A percentile compares a stretch with the other conserved stretches of the same genome.
phyloP scores from a whole-genome alignment of 2,329 filamentous ascomycete genomes.

The Neofusicoccum ribis region DNA sequence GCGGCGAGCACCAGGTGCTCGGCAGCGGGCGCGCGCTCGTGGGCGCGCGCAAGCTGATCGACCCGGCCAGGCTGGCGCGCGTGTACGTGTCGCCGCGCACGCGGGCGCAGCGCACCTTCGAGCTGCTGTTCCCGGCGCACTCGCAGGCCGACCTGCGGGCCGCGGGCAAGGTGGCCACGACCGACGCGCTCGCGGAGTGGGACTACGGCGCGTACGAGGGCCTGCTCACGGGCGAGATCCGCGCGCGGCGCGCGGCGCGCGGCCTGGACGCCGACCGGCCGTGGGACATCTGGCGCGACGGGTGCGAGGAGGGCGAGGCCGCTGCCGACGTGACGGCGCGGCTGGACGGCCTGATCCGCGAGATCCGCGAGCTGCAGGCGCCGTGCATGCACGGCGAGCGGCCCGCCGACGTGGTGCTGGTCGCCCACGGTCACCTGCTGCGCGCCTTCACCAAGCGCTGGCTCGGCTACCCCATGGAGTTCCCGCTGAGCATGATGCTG shows the following conservation, averaged over 20 bases:
- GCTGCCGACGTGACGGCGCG: conserved; percentile 69
- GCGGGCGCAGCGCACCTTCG: conserved; percentile 51
- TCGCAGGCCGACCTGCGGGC: not conserved
- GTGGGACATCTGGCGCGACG: conserved; percentile 91
- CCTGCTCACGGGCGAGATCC: conserved; percentile 70
- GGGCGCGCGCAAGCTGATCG: conserved; percentile 53
- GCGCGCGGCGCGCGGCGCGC: conserved; percentile 54
- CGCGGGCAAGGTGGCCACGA: conserved; percentile 57
- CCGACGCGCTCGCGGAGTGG: conserved; percentile 77
- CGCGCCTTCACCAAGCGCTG: conserved; percentile 83
- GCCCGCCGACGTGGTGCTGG: conserved; percentile 68
- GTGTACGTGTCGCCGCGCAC: conserved; percentile 54
- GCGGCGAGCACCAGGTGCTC: conserved; percentile 41
- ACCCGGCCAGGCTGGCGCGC: conserved; percentile 49
- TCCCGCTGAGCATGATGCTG: conserved; percentile 71
- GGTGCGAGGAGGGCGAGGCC: conserved; percentile 81
- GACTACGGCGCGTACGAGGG: conserved; percentile 88
- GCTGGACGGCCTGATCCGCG: conserved; percentile 70
- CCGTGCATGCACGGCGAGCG: conserved; percentile 44
- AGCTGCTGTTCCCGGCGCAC: conserved; percentile 41
- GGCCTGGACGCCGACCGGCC: conserved; percentile 54
- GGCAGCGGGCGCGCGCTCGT: conserved; percentile 49
- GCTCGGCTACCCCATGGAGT: conserved; percentile 67
- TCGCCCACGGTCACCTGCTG: conserved; percentile 83
- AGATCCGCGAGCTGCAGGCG: conserved; percentile 66